These are phyloP conservation scores for Mortierella claussenii DNA, from an alignment of 192 early-diverging fungal genomes.

Conservation along the genomic window DNA sequence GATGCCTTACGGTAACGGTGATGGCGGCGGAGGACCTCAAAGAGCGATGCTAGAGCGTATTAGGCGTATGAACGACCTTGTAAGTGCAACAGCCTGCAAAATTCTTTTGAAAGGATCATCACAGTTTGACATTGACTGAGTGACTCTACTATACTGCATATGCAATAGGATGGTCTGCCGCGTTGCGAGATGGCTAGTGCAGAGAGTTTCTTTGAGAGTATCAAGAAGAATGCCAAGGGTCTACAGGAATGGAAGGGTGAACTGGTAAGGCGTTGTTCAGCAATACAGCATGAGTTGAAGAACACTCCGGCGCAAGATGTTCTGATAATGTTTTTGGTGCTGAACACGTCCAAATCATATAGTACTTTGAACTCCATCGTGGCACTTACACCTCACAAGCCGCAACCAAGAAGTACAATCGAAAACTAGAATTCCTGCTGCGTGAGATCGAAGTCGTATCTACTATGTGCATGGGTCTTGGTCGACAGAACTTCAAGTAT, in stretches of 20 bases:
- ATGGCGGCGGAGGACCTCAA: constrained; percentile 94
- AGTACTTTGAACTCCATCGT: constrained; percentile 98
- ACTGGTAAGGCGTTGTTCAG: constrained; percentile 77
- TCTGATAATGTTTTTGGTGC: neutral
- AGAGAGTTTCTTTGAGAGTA: constrained; percentile 83
- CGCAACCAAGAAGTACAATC: constrained; percentile 85
- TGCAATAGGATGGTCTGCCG: constrained; percentile 85
- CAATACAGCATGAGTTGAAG: no score
- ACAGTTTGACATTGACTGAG: no score
- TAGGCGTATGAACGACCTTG: constrained; percentile 74
- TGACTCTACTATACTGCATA: no score
- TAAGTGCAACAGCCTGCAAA: no score
- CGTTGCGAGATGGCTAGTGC: constrained; percentile 81
- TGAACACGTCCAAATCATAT: constrained; percentile 8
- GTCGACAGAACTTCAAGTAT: constrained; percentile 57
- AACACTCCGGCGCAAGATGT: no score
- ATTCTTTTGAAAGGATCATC: no score
- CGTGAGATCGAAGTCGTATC: constrained; percentile 86
- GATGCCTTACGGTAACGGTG: constrained; percentile 94
- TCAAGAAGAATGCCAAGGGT: constrained; percentile 74
- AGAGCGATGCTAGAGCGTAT: constrained; percentile 88
- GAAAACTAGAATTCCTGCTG: constrained; percentile 84
- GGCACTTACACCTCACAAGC: constrained; percentile 98
- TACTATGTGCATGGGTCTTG: constrained; percentile 25
- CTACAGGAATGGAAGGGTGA: constrained; percentile 95